Evolutionary conservation across 106 monocot genomes (phyloP).

Genomic region (Dendrobium officinale): DNA sequence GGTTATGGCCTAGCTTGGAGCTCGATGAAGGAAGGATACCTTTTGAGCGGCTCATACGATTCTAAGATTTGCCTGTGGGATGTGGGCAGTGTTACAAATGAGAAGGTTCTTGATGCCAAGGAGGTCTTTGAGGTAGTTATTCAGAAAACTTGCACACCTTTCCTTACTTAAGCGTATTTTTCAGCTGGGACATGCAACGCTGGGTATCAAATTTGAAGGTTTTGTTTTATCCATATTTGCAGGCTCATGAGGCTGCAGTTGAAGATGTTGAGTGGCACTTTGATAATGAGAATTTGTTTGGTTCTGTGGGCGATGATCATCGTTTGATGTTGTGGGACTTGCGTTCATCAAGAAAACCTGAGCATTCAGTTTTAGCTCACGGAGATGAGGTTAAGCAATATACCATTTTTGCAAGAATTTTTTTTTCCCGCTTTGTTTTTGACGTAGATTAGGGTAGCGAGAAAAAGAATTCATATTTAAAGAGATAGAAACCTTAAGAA

Average conservation of each 20-base stretch:
- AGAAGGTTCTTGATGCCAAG: conserved; percentile 33
- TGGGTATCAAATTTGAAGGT: neutral
- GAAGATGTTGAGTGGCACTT: conserved; percentile 96
- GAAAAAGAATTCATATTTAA: neutral
- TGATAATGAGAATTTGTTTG: conserved; percentile 78
- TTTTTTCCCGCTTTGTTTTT: neutral
- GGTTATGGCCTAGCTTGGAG: conserved; percentile 93
- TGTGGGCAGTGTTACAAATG: conserved; percentile 18
- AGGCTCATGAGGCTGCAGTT: conserved; percentile 66
- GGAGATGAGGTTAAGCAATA: conserved; percentile 53
- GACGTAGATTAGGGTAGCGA: neutral
- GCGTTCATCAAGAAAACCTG: conserved; percentile 56
- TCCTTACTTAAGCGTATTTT: neutral
- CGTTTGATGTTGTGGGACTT: conserved; percentile 94
- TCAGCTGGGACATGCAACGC: neutral
- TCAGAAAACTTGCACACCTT: neutral
- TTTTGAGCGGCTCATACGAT: conserved; percentile 86
- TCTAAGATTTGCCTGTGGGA: conserved; percentile 91
- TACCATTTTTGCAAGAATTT: neutral
- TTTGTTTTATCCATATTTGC: conserved; percentile 7
- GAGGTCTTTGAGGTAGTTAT: conserved; percentile 70
- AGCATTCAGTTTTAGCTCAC: conserved; percentile 63
- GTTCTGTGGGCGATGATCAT: conserved; percentile 91
- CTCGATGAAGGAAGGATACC: conserved; percentile 57
- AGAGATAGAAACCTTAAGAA: neutral